Evolutionary conservation across 805 yeast species (phyloP), one percentile per base, ranked within the genome.

Genomic region (baker's yeast (Saccharomyces cerevisiae)): DNA sequence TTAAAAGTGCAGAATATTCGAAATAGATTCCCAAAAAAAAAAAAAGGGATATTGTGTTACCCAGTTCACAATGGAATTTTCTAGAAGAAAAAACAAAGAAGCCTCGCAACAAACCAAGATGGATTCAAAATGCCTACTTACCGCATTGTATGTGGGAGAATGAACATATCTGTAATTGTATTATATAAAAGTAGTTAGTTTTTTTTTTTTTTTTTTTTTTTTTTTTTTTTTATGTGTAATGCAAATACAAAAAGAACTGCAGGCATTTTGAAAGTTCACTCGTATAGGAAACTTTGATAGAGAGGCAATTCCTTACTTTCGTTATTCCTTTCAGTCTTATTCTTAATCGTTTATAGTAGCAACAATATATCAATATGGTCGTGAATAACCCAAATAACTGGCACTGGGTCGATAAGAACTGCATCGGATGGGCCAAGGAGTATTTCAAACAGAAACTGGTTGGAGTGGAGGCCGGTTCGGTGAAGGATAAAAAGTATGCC

Each of bases 391-490:
- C 98, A 43, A 94, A 94, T 72, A 92, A 92, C 75, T 92, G 99
- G 99, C 99, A 94, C 78, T 94, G 98, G 98, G 97, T 91, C 58
- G 97, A 92, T 73, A 92, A 92, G 72, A 94, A 94, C 76, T 94
- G 99, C 74, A 79, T 92, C 54, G 84, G 81, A 54, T 94, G 99
- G 99, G 79, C 97, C 11, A 82, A 82, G 57, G 77, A 79, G 46
- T 92, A 92, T 70, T 88, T 94, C 70, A 70, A 73, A 30, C 79
- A 80, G 49, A 79, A 82, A 48, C 73, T 90, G 51, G 75, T 76
- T 10, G 85, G 85, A 0, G 58, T 82, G 46, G 57, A 70, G 13
- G 59, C 67, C 1, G 81, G 64, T 1, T 61, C 56, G 9, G 29
- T 64, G 1, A 52, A 58, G 2, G 56, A 52, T 11, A 49, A 48